Evolutionary conservation across 495 filamentous ascomycete genomes (phyloP).

Genomic region (Clohesyomyces aquaticus): DNA sequence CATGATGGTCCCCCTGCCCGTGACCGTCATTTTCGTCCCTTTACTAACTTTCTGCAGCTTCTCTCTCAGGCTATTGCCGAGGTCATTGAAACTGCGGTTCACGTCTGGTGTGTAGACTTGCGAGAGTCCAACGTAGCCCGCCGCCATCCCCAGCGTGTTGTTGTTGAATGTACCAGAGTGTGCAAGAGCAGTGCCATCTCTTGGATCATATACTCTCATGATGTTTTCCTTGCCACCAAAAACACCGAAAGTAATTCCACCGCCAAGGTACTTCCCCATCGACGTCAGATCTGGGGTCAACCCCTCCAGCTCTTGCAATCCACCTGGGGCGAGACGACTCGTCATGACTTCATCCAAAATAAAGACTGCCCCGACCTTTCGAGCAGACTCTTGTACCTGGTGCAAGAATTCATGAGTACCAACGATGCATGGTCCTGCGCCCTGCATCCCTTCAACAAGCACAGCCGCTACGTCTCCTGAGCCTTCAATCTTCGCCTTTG

Average conservation of each 20-base stretch:
- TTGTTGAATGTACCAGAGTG: slow-evolving; percentile 74
- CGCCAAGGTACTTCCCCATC: slow-evolving; percentile 66
- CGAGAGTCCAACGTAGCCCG: slow-evolving; percentile 53
- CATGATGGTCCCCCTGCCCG: slow-evolving; percentile 53
- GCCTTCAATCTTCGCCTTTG: slow-evolving; percentile 37
- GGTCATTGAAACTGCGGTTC: slow-evolving; percentile 45
- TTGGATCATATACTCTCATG: slow-evolving; percentile 61
- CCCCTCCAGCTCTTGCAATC: slow-evolving; percentile 50
- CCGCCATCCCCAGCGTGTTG: slow-evolving; percentile 63
- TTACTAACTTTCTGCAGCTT: slow-evolving; percentile 42
- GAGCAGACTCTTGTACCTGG: slow-evolving; percentile 46
- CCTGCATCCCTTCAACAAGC: slow-evolving; percentile 64
- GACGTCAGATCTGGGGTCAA: slow-evolving; percentile 63
- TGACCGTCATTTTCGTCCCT: slow-evolving; percentile 48
- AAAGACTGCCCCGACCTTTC: slow-evolving; percentile 53
- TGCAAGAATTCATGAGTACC: slow-evolving; percentile 53
- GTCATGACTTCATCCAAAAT: slow-evolving; percentile 71
- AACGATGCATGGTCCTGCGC: slow-evolving; percentile 56
- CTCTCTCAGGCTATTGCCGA: slow-evolving; percentile 48
- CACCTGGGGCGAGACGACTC: slow-evolving; percentile 55
- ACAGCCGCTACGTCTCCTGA: slow-evolving; percentile 55
- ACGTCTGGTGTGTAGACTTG: slow-evolving; percentile 52
- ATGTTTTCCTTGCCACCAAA: slow-evolving; percentile 63
- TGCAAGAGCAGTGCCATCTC: slow-evolving; percentile 22
- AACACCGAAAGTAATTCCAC: slow-evolving; percentile 64